Percentiles rank a stretch among this genome's conserved stretches.
Conservation (phyloP, 305 asterid genomes). For the Fraxinus paxiana region DNA sequence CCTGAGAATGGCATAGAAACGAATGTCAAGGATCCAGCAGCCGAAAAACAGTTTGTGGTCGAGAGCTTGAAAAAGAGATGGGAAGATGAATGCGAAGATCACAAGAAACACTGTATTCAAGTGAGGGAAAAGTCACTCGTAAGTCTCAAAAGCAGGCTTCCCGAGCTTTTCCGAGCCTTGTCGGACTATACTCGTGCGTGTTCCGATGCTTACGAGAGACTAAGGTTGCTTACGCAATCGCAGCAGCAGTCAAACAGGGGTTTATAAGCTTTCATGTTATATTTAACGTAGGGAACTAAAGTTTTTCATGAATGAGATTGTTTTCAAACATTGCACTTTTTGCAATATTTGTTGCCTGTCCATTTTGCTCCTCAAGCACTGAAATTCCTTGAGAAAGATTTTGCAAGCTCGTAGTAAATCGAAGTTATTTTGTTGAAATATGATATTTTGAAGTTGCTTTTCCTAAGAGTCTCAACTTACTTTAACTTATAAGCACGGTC, state of each 20-base stretch:
- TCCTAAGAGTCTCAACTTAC: neutral
- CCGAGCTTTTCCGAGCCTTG: slow-evolving; percentile 81
- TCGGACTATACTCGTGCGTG: slow-evolving; percentile 64
- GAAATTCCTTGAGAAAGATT: neutral
- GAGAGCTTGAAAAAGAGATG: slow-evolving; percentile 64
- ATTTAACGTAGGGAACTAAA: neutral
- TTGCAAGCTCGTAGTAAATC: neutral
- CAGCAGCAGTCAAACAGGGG: slow-evolving; percentile 38
- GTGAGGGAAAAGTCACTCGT: slow-evolving; percentile 84
- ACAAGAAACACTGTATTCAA: slow-evolving; percentile 68
- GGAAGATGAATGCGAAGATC: slow-evolving; percentile 72
- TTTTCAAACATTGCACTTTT: neutral
- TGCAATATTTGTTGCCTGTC: neutral
- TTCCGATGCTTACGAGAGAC: slow-evolving; percentile 50
- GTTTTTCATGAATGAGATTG: neutral
- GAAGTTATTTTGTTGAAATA: neutral
- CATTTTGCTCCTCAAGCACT: neutral
- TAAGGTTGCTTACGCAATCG: slow-evolving; percentile 44
- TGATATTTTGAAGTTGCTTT: neutral
- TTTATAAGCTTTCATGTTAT: slow-evolving; percentile 13
- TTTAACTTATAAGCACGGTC: neutral
- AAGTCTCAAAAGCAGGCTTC: slow-evolving; percentile 67
- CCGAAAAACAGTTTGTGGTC: slow-evolving; percentile 61
- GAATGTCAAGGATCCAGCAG: slow-evolving; percentile 50
- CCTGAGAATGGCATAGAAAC: slow-evolving; percentile 36